A percentile compares a stretch with the other conserved stretches of the same genome.
These are phyloP conservation scores for Zygotorulaspora florentina DNA, from an alignment of 805 yeast genomes.

Conservation along the genomic window DNA sequence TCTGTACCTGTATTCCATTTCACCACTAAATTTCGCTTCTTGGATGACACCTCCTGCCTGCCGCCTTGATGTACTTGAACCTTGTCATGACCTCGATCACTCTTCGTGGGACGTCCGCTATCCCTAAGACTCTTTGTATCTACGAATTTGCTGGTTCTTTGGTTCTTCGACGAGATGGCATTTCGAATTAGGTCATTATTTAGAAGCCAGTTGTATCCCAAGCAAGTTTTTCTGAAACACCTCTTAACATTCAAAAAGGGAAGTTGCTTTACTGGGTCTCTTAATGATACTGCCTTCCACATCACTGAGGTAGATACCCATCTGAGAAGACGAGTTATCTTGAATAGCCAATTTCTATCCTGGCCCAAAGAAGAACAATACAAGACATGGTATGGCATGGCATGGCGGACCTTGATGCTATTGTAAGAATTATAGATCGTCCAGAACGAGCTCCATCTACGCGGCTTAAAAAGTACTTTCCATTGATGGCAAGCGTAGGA, in stretches of 20 bases:
- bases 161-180: conserved; percentile 16
- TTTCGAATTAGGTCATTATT: conserved; percentile 18
- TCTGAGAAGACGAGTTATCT: too few species aligned
- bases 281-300: conserved; percentile 1
- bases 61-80: conserved; percentile 1
- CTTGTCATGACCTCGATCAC: background rate
- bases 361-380: too few species aligned
- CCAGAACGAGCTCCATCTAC: too few species aligned
- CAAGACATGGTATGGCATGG: too few species aligned
- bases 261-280: background rate
- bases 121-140: background rate
- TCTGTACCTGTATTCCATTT: conserved; percentile 33
- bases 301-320: background rate
- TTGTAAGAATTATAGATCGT: too few species aligned
- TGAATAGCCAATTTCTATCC: too few species aligned
- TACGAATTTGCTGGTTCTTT: conserved; percentile 3
- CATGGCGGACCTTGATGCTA: too few species aligned
- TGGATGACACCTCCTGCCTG: conserved; percentile 2
- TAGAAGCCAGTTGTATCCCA: conserved; percentile 10
- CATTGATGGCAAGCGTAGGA: too few species aligned
- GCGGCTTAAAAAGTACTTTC: too few species aligned
- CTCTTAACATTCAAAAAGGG: background rate
- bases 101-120: background rate
- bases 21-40: conserved; percentile 12
- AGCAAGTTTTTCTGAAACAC: conserved; percentile 1